Percentiles rank a stretch among this genome's conserved stretches.
These are phyloP conservation scores for Combretum micranthum DNA, from an alignment of 345 rosid genomes.

Conservation along the genomic window DNA sequence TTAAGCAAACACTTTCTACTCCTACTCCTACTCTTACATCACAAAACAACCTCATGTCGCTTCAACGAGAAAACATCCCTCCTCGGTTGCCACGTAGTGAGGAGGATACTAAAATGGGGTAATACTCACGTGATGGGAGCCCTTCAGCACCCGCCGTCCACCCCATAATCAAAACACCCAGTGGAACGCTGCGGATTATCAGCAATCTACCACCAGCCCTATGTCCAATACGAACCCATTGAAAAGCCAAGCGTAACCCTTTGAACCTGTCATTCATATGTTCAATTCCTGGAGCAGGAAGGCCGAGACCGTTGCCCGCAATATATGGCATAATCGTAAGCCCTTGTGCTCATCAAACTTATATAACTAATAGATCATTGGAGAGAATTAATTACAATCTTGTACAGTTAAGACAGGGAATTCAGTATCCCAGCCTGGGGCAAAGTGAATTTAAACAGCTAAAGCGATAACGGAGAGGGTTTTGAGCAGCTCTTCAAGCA, in stretches of 20 bases:
- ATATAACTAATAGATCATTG: too few relatives aligned
- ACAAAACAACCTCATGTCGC: neutral
- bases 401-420: slow-evolving; percentile 61
- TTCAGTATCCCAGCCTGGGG: slow-evolving; percentile 83
- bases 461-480: slow-evolving; percentile 80
- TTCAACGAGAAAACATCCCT: neutral
- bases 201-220: slow-evolving; percentile 53
- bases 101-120: slow-evolving; percentile 61
- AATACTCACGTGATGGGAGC: slow-evolving; percentile 80
- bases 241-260: slow-evolving; percentile 53
- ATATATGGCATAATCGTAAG: slow-evolving; percentile 81
- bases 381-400: too few relatives aligned
- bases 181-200: slow-evolving; percentile 63
- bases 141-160: slow-evolving; percentile 67
- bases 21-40: too few relatives aligned
- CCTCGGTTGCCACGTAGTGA: slow-evolving; percentile 48
- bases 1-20: too few relatives aligned
- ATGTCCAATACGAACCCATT: slow-evolving; percentile 51
- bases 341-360: neutral
- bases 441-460: slow-evolving; percentile 63
- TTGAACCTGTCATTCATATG: slow-evolving; percentile 61
- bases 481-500: slow-evolving; percentile 77
- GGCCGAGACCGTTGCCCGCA: slow-evolving; percentile 75
- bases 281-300: slow-evolving; percentile 72
- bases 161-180: slow-evolving; percentile 81